These are phyloP conservation scores for Lactarius sp. DNA, from an alignment of 768 basidiomycete species.

Conservation along the genomic window DNA sequence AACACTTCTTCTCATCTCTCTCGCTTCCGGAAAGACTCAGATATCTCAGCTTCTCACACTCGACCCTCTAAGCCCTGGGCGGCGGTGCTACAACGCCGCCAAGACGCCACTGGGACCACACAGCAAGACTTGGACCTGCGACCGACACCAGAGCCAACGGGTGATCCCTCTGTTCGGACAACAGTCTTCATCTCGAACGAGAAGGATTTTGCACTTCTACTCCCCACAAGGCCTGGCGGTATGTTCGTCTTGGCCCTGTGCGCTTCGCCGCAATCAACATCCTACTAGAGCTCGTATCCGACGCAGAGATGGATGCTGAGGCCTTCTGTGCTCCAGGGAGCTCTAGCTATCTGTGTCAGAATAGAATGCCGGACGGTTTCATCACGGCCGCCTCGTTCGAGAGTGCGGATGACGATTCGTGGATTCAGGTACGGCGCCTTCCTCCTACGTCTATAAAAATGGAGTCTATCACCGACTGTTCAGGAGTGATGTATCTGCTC, in stretches of 20 bases:
- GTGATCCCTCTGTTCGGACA: slow-evolving; percentile 31
- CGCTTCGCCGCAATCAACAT: neutral
- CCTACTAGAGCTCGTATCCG: slow-evolving; percentile 36
- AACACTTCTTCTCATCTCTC: slow-evolving; percentile 1
- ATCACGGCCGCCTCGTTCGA: slow-evolving; percentile 36
- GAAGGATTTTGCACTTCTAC: slow-evolving; percentile 35
- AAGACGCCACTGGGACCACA: neutral
- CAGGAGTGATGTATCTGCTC: no score
- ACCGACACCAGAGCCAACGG: slow-evolving; percentile 42
- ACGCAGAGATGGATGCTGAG: slow-evolving; percentile 36
- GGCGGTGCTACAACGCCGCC: neutral
- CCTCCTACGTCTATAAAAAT: neutral
- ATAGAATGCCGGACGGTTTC: slow-evolving; percentile 34
- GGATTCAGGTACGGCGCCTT: slow-evolving; percentile 35
- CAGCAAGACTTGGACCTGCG: slow-evolving; percentile 23
- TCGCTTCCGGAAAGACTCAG: slow-evolving; percentile 3
- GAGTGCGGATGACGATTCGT: slow-evolving; percentile 36
- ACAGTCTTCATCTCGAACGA: slow-evolving; percentile 35
- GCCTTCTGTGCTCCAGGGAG: slow-evolving; percentile 35
- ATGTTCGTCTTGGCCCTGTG: slow-evolving; percentile 6
- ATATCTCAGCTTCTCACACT: slow-evolving; percentile 11
- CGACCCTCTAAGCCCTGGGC: neutral
- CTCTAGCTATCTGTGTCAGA: slow-evolving; percentile 30
- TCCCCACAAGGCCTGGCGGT: slow-evolving; percentile 35
- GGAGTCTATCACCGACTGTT: no score